Base-by-base conservation (phyloP, 768 basidiomycete species). In the Mycena vulgaris region DNA sequence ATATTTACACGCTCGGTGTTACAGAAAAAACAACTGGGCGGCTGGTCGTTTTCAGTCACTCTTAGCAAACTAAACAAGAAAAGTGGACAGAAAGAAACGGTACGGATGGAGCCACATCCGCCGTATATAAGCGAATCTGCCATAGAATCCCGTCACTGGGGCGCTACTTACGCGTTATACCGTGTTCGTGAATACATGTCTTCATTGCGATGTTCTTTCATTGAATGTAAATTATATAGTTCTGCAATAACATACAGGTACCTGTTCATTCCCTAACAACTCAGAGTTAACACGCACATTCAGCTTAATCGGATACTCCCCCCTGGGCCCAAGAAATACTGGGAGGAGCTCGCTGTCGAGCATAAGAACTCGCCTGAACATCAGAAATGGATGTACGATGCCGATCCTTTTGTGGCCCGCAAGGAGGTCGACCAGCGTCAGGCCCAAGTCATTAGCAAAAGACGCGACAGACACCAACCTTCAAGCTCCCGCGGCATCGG, bases 81-180 rank as follows among this genome's bases (percentile, higher is more conserved):
- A 78, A 91, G 86, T 23, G 89, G 89, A 5, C 86, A 92, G 71
- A 85, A 80, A 62, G 94, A 96, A 75, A 86, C 82, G 6, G 91
- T 95, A 19, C 85, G 89, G 52, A 80, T 98, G 71, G 89, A 90
- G 69, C 92, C 95, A 7, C 89, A 92, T 76, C 93, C 94, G 1
- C 87, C 91, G 8, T 88, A 93, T 72, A 81, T 87, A 51, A 84
- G 89, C 69, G 85, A 88, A 2, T 90, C 91, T n/a, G 86, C 90
- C 9, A 77, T 92, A 27, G 95, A 97, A 80, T 95, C 96, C 31
- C 93, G 92, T 63, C 96, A 98, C 77, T 96, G 94, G 92, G 95
- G 92, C 42, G 95, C 95, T 19, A 93, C 92, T 4, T 95, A 94
- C 75, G 93, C 94, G 45, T 81, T 97, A 61, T 94, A 96, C 80